Conservation (phyloP, 2,329 filamentous ascomycete species). For the Trematosphaeria pertusa region DNA sequence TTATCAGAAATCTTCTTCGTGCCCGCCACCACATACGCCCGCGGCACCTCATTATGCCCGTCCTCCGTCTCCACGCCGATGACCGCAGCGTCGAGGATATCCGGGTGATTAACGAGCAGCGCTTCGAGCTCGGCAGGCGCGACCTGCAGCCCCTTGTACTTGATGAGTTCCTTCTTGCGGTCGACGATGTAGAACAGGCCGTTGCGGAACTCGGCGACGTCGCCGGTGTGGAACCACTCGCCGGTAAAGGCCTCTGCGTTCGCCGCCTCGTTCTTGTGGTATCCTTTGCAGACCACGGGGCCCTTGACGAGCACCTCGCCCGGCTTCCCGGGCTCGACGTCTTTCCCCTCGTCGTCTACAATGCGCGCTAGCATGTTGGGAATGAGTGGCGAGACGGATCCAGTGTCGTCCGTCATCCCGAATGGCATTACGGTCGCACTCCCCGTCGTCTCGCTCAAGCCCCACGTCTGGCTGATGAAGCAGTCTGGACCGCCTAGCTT, state of each 20-base stretch:
- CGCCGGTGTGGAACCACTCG: slow-evolving; percentile 50
- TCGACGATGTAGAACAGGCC: slow-evolving; percentile 54
- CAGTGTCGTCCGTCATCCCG: slow-evolving; percentile 52
- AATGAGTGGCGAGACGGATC: slow-evolving; percentile 55
- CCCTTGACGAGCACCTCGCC: slow-evolving; percentile 47
- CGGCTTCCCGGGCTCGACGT: slow-evolving; percentile 37
- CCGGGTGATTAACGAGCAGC: slow-evolving; percentile 49
- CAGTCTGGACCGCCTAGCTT: slow-evolving; percentile 57
- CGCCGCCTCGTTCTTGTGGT: slow-evolving; percentile 44
- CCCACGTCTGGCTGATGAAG: slow-evolving; percentile 63
- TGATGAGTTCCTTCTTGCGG: slow-evolving; percentile 55
- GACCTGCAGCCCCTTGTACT: slow-evolving; percentile 59
- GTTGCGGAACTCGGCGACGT: slow-evolving; percentile 45
- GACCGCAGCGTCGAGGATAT: slow-evolving; percentile 55
- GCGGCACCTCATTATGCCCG: slow-evolving; percentile 49
- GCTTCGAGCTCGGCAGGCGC: slow-evolving; percentile 58
- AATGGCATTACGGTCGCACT: slow-evolving; percentile 56
- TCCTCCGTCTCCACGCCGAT: slow-evolving; percentile 50
- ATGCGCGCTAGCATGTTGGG: slow-evolving; percentile 47
- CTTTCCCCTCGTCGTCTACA: slow-evolving; percentile 42
- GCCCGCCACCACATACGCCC: slow-evolving; percentile 54
- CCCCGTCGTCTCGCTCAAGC: slow-evolving; percentile 63
- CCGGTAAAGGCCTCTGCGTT: slow-evolving; percentile 36
- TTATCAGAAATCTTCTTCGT: slow-evolving; percentile 32
- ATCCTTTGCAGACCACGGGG: slow-evolving; percentile 47